Percentiles rank a stretch among this genome's conserved stretches.
Evolutionary conservation across 179 eudicot genomes (phyloP).

Genomic region (Kewa caespitosa): DNA sequence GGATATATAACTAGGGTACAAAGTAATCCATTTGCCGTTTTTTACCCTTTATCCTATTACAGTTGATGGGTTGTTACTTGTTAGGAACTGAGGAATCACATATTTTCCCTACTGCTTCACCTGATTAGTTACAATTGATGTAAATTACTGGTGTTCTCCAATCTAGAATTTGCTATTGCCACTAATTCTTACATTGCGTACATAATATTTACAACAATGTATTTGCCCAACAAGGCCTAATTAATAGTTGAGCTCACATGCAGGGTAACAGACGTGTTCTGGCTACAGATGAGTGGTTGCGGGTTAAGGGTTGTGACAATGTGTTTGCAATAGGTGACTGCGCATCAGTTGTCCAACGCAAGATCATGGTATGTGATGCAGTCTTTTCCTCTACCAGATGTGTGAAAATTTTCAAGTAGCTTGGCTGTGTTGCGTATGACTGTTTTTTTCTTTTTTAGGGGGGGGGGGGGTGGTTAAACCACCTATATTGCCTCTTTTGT

Average conservation of each 20-base stretch:
- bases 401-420: neutral
- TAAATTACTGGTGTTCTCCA: neutral
- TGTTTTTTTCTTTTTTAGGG: neutral
- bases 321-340: constrained; percentile 87
- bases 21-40: too few species aligned
- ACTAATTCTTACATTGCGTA: neutral
- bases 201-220: too few species aligned
- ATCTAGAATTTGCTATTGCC: neutral
- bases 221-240: too few species aligned
- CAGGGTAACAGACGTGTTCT: constrained; percentile 72
- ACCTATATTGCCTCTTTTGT: neutral
- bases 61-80: too few species aligned
- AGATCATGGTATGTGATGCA: constrained; percentile 56
- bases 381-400: constrained; percentile 5
- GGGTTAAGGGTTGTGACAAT: constrained; percentile 59
- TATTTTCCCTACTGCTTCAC: neutral
- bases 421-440: constrained; percentile 3
- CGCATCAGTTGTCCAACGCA: constrained; percentile 83
- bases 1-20: too few species aligned
- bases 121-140: neutral
- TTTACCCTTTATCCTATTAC: too few species aligned
- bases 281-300: constrained; percentile 88
- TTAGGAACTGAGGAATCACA: too few species aligned
- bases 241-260: constrained; percentile 12
- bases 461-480: neutral